Evolutionary conservation across 257 asterid genomes (phyloP).

Genomic region (Plantago elongata): DNA sequence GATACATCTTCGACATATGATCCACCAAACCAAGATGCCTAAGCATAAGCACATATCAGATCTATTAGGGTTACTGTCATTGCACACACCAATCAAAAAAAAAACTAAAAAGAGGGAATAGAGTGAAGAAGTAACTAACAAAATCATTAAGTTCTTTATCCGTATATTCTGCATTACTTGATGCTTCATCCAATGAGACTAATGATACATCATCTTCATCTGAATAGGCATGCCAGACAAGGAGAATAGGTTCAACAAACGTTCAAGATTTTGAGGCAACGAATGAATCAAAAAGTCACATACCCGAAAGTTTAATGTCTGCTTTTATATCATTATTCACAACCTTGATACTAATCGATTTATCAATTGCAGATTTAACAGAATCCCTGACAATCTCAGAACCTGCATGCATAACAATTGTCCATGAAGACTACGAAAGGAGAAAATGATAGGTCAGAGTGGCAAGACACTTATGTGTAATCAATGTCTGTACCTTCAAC

Average conservation of each 20-base stretch:
- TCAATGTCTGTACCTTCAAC: slow-evolving; percentile 53
- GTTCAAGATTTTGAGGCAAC: slow-evolving; percentile 11
- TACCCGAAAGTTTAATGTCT: slow-evolving; percentile 76
- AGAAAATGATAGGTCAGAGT: slow-evolving; percentile 12
- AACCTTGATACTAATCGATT: slow-evolving; percentile 52
- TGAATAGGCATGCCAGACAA: slow-evolving; percentile 29
- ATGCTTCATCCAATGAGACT: slow-evolving; percentile 51
- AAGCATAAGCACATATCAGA: slow-evolving; percentile 16
- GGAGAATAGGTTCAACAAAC: slow-evolving; percentile 14
- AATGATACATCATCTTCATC: slow-evolving; percentile 61
- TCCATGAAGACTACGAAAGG: slow-evolving; percentile 15
- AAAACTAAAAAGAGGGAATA: slow-evolving; percentile 14
- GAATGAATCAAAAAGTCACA: slow-evolving; percentile 20
- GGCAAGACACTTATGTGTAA: slow-evolving; percentile 7
- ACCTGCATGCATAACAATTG: slow-evolving; percentile 34
- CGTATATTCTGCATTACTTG: slow-evolving; percentile 45
- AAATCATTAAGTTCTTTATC: slow-evolving; percentile 70
- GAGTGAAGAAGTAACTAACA: slow-evolving; percentile 41
- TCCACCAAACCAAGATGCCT: slow-evolving; percentile 94
- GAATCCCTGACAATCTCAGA: slow-evolving; percentile 28
- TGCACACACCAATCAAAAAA: neutral
- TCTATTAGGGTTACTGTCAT: slow-evolving; percentile 9
- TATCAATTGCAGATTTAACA: slow-evolving; percentile 31
- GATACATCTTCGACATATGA: slow-evolving; percentile 58
- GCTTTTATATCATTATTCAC: slow-evolving; percentile 40